These are phyloP conservation scores for Coemansia sp. DNA, from an alignment of 192 early-diverging fungal species.

Conservation along the genomic window DNA sequence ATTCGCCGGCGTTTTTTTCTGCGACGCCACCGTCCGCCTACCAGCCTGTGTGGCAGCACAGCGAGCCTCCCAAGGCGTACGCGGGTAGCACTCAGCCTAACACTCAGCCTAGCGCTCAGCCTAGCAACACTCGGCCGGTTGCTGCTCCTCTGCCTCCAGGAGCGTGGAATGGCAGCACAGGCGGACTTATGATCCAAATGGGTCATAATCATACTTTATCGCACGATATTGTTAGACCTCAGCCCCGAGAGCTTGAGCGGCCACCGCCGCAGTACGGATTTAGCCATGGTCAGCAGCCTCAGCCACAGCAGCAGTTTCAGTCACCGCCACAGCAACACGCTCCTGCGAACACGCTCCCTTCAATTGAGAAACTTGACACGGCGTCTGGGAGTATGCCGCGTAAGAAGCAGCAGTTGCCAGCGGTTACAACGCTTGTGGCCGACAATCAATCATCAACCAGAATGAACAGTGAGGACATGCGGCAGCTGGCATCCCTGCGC, in stretches of 20 bases:
- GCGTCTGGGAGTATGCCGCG: not conserved
- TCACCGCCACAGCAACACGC: not conserved
- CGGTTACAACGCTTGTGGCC: not conserved
- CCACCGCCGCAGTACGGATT: not conserved
- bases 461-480: slow-evolving; percentile 54
- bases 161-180: slow-evolving; percentile 11
- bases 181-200: slow-evolving; percentile 15
- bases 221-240: not conserved
- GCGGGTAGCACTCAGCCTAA: not conserved
- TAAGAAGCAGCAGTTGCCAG: not conserved
- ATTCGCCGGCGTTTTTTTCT: not conserved
- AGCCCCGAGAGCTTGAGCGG: not conserved
- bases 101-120: not conserved
- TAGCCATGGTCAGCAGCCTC: slow-evolving; percentile 1
- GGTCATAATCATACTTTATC: not conserved
- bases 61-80: slow-evolving; percentile 33
- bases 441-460: slow-evolving; percentile 8
- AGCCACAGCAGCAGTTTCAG: slow-evolving; percentile 10
- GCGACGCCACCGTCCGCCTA: not conserved
- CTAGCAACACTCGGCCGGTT: not conserved
- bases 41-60: slow-evolving; percentile 52
- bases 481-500: slow-evolving; percentile 46
- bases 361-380: slow-evolving; percentile 29
- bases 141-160: not conserved
- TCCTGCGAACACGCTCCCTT: slow-evolving; percentile 22